Evolutionary conservation across 768 basidiomycete genomes (phyloP).

Genomic region (Neoboletus brunneissimus): DNA sequence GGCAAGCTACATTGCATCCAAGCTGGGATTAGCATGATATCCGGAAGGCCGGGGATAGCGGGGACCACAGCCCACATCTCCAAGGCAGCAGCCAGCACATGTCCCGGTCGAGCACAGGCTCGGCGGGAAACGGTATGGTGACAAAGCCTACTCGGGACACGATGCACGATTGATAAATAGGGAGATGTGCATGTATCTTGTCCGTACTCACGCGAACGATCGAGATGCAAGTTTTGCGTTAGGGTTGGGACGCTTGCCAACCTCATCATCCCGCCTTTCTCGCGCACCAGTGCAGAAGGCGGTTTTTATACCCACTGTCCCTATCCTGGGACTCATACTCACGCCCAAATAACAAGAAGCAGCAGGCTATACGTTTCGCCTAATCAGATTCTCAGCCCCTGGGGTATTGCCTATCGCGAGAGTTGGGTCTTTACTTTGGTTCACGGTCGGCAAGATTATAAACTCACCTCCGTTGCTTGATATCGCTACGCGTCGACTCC

Average conservation of each 20-base stretch:
- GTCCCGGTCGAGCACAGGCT: not conserved
- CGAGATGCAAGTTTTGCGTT: not conserved
- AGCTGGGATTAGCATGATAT: not conserved
- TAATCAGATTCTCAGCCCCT: not conserved
- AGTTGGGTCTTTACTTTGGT: not conserved
- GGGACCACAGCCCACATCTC: not conserved
- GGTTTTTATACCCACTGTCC: not conserved
- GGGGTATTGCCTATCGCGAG: conserved; percentile 1
- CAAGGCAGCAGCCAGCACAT: not conserved
- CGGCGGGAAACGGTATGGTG: conserved; percentile 5
- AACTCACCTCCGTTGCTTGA: conserved; percentile 6
- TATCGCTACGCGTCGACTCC: not conserved
- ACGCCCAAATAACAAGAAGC: not conserved
- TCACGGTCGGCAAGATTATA: conserved; percentile 3
- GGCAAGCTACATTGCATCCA: not conserved
- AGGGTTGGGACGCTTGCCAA: not conserved
- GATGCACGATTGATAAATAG: conserved; percentile 2
- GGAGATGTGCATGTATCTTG: not conserved
- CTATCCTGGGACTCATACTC: conserved; percentile 2
- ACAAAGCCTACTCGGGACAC: not conserved
- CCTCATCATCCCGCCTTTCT: conserved; percentile 7
- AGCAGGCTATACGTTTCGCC: not conserved
- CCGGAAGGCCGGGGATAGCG: not conserved
- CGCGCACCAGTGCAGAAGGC: conserved; percentile 14
- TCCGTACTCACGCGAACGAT: not conserved